Conservation (phyloP, 805 yeast genomes). For the Candida boleticola region DNA sequence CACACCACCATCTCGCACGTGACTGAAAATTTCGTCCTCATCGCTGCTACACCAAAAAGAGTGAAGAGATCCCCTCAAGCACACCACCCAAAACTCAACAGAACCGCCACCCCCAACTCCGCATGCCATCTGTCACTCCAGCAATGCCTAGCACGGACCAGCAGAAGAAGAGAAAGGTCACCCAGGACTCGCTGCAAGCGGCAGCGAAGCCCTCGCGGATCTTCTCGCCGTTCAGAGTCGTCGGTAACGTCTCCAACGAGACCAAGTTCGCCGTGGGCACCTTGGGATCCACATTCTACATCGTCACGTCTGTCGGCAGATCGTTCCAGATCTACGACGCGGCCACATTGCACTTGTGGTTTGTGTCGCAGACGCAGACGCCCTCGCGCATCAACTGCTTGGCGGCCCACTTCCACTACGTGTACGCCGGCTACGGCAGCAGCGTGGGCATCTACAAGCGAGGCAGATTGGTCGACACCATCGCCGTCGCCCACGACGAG, state of each 20-base stretch:
- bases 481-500: slow-evolving; percentile 29
- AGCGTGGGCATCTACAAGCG: slow-evolving; percentile 77
- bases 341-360: slow-evolving; percentile 75
- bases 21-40: background rate
- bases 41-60: no score
- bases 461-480: slow-evolving; percentile 59
- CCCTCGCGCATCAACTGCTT: slow-evolving; percentile 66
- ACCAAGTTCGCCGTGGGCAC: slow-evolving; percentile 87
- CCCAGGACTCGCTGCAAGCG: slow-evolving; percentile 5
- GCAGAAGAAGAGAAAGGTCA: slow-evolving; percentile 30
- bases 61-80: no score
- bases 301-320: slow-evolving; percentile 86
- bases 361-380: slow-evolving; percentile 82
- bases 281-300: slow-evolving; percentile 81
- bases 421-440: slow-evolving; percentile 72
- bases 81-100: no score
- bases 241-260: slow-evolving; percentile 88
- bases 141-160: background rate
- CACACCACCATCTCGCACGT: background rate
- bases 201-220: slow-evolving; percentile 37
- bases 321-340: slow-evolving; percentile 93
- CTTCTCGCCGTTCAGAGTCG: slow-evolving; percentile 79
- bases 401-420: slow-evolving; percentile 79
- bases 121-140: no score
- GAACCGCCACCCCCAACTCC: background rate